Percentiles rank a stretch among this genome's conserved stretches.
phyloP scores from a whole-genome alignment of 1,284 basidiomycete species.

The Mycosarcoma maydis region DNA sequence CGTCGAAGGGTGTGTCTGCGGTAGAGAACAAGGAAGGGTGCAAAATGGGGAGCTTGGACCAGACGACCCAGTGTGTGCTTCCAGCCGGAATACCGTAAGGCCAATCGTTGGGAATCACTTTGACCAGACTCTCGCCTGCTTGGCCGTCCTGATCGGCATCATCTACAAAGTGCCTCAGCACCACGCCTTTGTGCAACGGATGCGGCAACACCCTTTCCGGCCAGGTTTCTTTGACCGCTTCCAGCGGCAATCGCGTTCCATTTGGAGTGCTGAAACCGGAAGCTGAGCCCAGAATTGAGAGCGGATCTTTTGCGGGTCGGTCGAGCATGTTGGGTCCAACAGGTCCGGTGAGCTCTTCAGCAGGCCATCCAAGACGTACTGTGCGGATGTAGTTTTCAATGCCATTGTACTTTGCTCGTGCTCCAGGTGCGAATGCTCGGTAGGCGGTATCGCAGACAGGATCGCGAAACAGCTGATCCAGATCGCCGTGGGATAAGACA shows the following conservation, averaged over 20 bases:
- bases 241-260: slow-evolving; percentile 9
- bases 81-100: slow-evolving; percentile 56
- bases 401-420: slow-evolving; percentile 31
- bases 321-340: slow-evolving; percentile 34
- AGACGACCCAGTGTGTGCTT: slow-evolving; percentile 53
- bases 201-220: slow-evolving; percentile 36
- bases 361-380: slow-evolving; percentile 47
- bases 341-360: slow-evolving; percentile 2
- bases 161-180: slow-evolving; percentile 28
- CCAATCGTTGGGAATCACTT: slow-evolving; percentile 56
- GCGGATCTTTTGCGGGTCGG: slow-evolving; percentile 18
- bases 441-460: slow-evolving; percentile 46
- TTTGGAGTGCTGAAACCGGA: slow-evolving; percentile 25
- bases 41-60: slow-evolving; percentile 46
- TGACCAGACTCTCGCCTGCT: slow-evolving; percentile 17
- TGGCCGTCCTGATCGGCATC: slow-evolving; percentile 18
- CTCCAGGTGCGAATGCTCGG: slow-evolving; percentile 35
- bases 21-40: slow-evolving; percentile 36
- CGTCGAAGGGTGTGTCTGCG: slow-evolving; percentile 26
- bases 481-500: slow-evolving; percentile 41
- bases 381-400: slow-evolving; percentile 55
- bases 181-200: neutral
- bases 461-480: slow-evolving; percentile 53
- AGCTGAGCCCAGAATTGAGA: slow-evolving; percentile 2
- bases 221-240: slow-evolving; percentile 30